A percentile compares a stretch with the other conserved stretches of the same genome.
Conservation (phyloP, 805 yeast species). For the Grigorovia humatica region DNA sequence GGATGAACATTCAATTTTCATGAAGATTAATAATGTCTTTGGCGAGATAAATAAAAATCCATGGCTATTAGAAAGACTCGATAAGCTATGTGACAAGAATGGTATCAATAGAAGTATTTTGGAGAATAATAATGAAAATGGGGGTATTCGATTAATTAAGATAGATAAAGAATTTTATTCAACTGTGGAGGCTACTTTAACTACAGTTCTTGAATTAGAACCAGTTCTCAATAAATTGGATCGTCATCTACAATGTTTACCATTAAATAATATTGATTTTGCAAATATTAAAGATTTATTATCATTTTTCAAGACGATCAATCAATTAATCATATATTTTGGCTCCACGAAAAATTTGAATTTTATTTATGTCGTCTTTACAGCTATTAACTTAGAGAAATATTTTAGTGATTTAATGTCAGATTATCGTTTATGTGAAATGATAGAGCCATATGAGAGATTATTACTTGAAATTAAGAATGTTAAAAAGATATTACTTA, state of each 20-base stretch:
- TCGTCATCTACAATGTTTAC: constrained; percentile 1
- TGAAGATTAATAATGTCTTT: constrained; percentile 8
- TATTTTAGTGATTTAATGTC: constrained; percentile 4
- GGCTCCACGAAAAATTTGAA: constrained; percentile 5
- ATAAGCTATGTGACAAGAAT: constrained; percentile 3
- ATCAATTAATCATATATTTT: constrained; percentile 8
- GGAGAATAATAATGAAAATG: too few species aligned
- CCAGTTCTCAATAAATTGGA: constrained; percentile 4
- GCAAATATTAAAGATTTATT: constrained; percentile 3
- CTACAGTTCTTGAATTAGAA: constrained; percentile 5
- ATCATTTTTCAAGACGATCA: constrained; percentile 5
- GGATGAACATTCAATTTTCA: constrained; percentile 6
- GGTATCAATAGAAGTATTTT: neutral
- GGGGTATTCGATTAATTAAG: neutral
- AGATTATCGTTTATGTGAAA: constrained; percentile 4
- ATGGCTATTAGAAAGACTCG: constrained; percentile 12
- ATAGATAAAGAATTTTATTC: constrained; percentile 9
- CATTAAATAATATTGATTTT: constrained; percentile 7
- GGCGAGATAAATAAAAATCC: constrained; percentile 8
- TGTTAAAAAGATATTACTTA: constrained; percentile 5
- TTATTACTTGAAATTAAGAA: constrained; percentile 3
- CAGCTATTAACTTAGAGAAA: constrained; percentile 10
- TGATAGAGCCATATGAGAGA: constrained; percentile 6
- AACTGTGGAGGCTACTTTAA: constrained; percentile 8
- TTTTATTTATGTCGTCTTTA: constrained; percentile 7